Base-by-base conservation (phyloP, 169 alveolate species). In the Perkinsus chesapeaki region DNA sequence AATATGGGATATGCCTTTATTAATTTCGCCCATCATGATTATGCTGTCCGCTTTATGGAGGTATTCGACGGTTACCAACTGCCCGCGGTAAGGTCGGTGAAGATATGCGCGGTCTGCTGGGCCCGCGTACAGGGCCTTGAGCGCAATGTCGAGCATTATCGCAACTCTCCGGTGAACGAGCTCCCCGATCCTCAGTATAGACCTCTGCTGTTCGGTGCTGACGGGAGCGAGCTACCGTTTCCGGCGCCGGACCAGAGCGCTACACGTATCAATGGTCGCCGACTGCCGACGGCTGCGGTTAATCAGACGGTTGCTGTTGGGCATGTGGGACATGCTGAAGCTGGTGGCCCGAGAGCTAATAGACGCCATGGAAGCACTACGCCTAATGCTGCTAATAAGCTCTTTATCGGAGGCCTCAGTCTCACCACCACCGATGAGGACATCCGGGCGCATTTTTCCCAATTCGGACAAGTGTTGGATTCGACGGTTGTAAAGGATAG, bases 1-100 rank as follows among this genome's bases (percentile, higher is more conserved):
- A 97, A 97, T 91, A 95, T 94, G 91, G 98, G 98, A n/a, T 97
- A 96, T 93, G 98, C 98, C 73, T 96, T 97, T 92, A 96, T 97
- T 48, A 97, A 97, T 94, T 95, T 97, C 94, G 94, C 94, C 31
- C 93, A 82, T 31, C 93, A 92, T 39, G 95, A 94, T 23, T 92
- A 92, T 93, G 94, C 95, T 31, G 93, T 92, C 60, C 92, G 92
- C 19, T 95, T 96, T 43, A 95, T 94, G 92, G 91, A 91, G 72
- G 90, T 48, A 37, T 95, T 93, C 91, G 73, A 95, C 39, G 97
- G 96, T 39, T 94, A 92, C 92, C 94, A 93, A 48, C 95, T 96
- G 97, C 95, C 95, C 92, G 92, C 92, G 92, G 95, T 95, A 73
- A 94, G 95, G 90, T 91, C 95, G 48, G 96, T 95, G 10, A 96